Evolutionary conservation across 2,329 filamentous ascomycete species (phyloP), one percentile per base, ranked within the genome.

Genomic region (Penicillium sp.): DNA sequence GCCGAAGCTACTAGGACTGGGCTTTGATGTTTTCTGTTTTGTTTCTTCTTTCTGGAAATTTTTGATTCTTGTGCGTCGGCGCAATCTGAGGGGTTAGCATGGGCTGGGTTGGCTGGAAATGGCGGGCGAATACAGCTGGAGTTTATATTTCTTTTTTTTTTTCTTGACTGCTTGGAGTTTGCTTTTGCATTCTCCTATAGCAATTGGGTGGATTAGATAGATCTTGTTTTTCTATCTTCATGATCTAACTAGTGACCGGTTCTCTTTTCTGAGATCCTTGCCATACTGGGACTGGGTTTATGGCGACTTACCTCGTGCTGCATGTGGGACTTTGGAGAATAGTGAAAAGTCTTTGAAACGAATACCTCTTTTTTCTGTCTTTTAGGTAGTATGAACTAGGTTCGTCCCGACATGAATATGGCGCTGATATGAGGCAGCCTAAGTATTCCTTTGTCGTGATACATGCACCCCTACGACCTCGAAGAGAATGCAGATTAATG

Each of bases 1-100:
- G 62, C 68, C 8, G 72, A 46, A 64, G 49, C 34, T 10, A 11
- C 12, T 25, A 2, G 7, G 22, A 25, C 22, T 25, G 22, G 13
- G 7, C n/a, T n/a, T n/a, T n/a, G n/a, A n/a, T n/a, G n/a, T 11
- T 16, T 30, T 25, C 13, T 43, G 19, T 54, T 30, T 6, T 37
- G 31, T 59, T 36, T 37, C 34, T 59, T 36, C 43, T 45, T 46
- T 54, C 30, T 22, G 11, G 38, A 30, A 16, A 10, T n/a, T n/a
- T n/a, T n/a, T n/a, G n/a, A 34, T 46, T 39, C 42, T 53, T 51
- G 29, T 33, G 40, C 52, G 42, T 44, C 35, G 53, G 53, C 53
- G 53, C 48, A 53, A 48, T 53, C 42, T 42, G 40, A 36, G 18
- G 34, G 52, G 22, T 53, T 53, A 50, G 52, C 54, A 59, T 56